Base-by-base conservation (phyloP, 805 yeast species). In the Metschnikowia amazonensis region DNA sequence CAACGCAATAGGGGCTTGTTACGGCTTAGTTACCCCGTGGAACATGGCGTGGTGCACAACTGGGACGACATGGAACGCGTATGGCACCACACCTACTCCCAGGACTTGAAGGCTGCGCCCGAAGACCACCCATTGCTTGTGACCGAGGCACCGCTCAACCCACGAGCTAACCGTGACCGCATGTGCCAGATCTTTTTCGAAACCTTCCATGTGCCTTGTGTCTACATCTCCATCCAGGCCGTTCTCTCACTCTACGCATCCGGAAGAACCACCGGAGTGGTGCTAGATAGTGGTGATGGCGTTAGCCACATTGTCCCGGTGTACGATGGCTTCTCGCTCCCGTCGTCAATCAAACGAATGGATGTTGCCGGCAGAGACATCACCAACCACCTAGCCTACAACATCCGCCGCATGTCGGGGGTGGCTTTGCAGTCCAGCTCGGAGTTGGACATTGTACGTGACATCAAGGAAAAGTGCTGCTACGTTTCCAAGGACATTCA, bases 261-360 rank as follows among this genome's bases (percentile, higher is more conserved):
- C 4, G 98, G 97, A 0, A 70, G 88, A 53, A 90, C 97, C 6
- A 89, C 96, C 0, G 98, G 97, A 1, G 77, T 88, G 31, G 95
- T 88, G 2, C 59, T 92, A 10, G 97, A 90, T 59, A 78, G 84
- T n/a, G 97, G 97, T 4, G 97, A 90, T 63, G 97, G 97, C 4
- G 95, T 89, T 21, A 78, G 86, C 32, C 90, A 86, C 58, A 75
- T 86, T 7, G 95, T 89, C 2, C 97, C 97, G 0, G 88, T 92
- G 0, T 92, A 80, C 64, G 89, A 89, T 49, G 98, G 98, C 4
- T 90, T 88, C 62, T 74, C 90, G 10, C 61, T 90, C 13, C 82
- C 90, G 0, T 73, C 82, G 2, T 81, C 90, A 2, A 80, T 87
- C 20, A 77, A 79, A 61, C 66, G 97, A 44, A 71, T 85, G 49